Evolutionary conservation across 2,329 filamentous ascomycete species (phyloP), one percentile per base, ranked within the genome.

Genomic region (Pyricularia sp.): DNA sequence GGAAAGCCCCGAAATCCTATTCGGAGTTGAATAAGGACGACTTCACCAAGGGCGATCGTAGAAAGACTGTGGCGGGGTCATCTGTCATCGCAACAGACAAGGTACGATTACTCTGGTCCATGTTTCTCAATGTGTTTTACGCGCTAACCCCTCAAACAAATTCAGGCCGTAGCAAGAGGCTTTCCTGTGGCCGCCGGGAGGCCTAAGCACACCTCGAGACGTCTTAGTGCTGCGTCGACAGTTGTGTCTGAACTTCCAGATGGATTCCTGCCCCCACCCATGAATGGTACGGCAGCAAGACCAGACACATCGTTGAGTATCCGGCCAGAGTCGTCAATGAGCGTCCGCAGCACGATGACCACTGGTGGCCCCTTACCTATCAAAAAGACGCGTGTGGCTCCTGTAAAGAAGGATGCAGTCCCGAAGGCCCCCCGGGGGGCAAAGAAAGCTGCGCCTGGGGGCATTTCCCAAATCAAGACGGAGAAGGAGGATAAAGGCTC

Each of bases 51-150:
- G 79, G 80, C 72, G 81, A 80, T 71, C 84, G 90, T 36, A 82
- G 90, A 68, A 90, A 82, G 71, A 92, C 89, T 0, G 85, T 90
- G 64, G 85, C 83, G 31, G 84, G 84, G 31, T 76, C 84, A 1
- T 77, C 80, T n/a, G 79, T 82, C 50, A 73, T 85, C 9, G 78
- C 81, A 58, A 77, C 76, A 17, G 81, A 83, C 26, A 82, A 82
- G 76, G 81, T 81, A 74, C 69, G 61, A 31, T 23, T 10, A 14
- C n/a, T 33, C 17, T 42, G 30, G 64, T 28, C 12, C 4, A 14
- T 1, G 64, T 36, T 28, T 33, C 3, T 33, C 9, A 42, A 6
- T 30, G 23, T 58, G n/a, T 1, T 30, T 59, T 59, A 55, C 25
- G 42, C 11, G 26, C 28, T 68, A 55, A 69, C n/a, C 33, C 33